Conservation (phyloP, 2,329 filamentous ascomycete genomes). For the Dothistroma septosporum region DNA sequence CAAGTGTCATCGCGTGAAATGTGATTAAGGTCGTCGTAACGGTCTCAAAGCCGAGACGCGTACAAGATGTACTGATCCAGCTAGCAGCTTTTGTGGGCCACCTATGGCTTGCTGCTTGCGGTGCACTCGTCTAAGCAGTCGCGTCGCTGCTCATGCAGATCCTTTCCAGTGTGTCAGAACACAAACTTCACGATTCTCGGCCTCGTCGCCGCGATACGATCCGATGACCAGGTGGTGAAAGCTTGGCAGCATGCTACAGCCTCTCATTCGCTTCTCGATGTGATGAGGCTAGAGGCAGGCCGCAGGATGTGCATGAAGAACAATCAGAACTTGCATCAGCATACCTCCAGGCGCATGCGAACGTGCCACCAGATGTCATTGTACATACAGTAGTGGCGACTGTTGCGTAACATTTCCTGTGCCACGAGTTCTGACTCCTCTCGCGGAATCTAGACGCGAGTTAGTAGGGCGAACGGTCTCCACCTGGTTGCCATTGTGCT, state of each 20-base stretch:
- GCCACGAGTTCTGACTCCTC: neutral
- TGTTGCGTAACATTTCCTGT: neutral
- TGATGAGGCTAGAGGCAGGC: neutral
- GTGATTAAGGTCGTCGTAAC: no score
- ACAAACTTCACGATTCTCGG: no score
- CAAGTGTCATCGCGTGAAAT: no score
- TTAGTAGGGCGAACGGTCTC: no score
- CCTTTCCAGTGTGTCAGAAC: no score
- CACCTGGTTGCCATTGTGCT: neutral
- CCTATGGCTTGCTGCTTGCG: no score
- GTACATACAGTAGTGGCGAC: neutral
- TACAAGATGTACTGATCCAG: no score
- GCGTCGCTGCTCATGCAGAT: no score
- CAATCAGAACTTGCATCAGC: conserved; percentile 1
- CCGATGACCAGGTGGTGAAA: neutral
- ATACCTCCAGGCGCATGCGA: neutral
- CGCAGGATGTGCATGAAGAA: conserved; percentile 1
- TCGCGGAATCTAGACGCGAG: neutral
- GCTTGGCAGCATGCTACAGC: neutral
- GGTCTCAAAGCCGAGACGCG: no score
- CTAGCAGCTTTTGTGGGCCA: no score
- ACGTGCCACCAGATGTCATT: neutral
- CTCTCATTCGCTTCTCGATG: neutral
- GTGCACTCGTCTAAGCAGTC: no score
- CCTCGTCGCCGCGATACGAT: neutral